These are phyloP conservation scores for Silene conica DNA, from an alignment of 148 eudicot genomes.

Conservation along the genomic window DNA sequence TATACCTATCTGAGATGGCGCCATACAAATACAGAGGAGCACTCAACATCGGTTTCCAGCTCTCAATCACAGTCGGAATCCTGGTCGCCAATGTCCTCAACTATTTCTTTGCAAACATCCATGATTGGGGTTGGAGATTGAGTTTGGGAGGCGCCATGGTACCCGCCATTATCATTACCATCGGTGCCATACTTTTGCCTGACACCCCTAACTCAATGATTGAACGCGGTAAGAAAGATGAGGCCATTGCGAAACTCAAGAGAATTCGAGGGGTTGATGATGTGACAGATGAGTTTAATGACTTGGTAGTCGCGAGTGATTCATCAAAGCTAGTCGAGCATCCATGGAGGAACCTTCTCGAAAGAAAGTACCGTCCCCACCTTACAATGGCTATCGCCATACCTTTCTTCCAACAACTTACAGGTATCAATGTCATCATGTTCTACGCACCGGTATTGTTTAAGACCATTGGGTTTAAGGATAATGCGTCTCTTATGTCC, in stretches of 20 bases:
- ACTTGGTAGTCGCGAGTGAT: conserved; percentile 24
- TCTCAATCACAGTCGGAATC: conserved; percentile 30
- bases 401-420: conserved; percentile 41
- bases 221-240: conserved; percentile 21
- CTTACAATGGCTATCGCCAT: conserved; percentile 23
- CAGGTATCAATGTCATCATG: conserved; percentile 42
- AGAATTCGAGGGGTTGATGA: conserved; percentile 32
- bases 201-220: conserved; percentile 42
- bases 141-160: conserved; percentile 28
- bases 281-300: conserved; percentile 30
- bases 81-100: conserved; percentile 30
- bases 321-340: conserved; percentile 24
- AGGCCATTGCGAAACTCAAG: conserved; percentile 21
- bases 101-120: no score
- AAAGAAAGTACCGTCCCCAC: conserved; percentile 30
- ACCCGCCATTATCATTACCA: conserved; percentile 27
- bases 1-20: conserved; percentile 41
- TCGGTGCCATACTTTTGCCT: conserved; percentile 25
- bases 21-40: conserved; percentile 34
- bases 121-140: conserved; percentile 34
- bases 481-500: conserved; percentile 31
- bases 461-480: conserved; percentile 35
- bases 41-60: conserved; percentile 35
- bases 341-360: conserved; percentile 26
- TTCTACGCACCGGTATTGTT: conserved; percentile 42